Evolutionary conservation across 139 green algal genomes (phyloP), one percentile per base, ranked within the genome.

Genomic region (Micromonas commoda): DNA sequence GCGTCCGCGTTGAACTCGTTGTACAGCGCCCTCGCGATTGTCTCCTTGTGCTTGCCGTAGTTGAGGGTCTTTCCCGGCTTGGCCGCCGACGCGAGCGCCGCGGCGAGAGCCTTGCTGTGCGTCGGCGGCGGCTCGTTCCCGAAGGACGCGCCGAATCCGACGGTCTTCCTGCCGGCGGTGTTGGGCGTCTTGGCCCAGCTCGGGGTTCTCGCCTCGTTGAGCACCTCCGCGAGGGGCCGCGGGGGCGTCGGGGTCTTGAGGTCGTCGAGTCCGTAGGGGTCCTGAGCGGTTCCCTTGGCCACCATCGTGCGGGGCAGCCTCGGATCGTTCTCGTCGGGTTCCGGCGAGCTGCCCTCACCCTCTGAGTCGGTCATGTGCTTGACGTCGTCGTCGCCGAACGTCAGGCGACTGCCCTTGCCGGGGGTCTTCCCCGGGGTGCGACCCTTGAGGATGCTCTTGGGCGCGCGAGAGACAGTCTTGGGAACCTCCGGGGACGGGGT

Each of bases 1-100:
- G 53, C 57, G 51, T 54, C 53, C 20, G 72, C 72, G 57, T 78
- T 78, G 51, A 71, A 78, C 38, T 75, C 68, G 37, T 61, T 37
- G 35, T 61, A 75, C 21, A 75, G 68, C 24, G 68, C 68, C 26
- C 19, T 20, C 68, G 68, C 29, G 68, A 75, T 38, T 9, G 37
- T 24, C 0, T 60, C 34, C 26, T 75, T 75, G 68, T 75, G 68
- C 31, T 26, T 23, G 16, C 35, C 53, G 68, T 63, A 75, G 35
- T 75, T 61, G 2, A 75, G 38, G 20, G 16, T 13, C 28, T 70
- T 70, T 39, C 53, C 53, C 19, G 29, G 23, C 26, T 75, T 75
- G 21, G 37, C 37, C 1, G 53, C 68, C 31, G 21, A 38, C 21
- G 52, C 53, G 20, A 75, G 26, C 35, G 68, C 68, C 3, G 37